Evolutionary conservation across 768 basidiomycete species (phyloP), one percentile per base, ranked within the genome.

Genomic region (Lactarius psammicola): DNA sequence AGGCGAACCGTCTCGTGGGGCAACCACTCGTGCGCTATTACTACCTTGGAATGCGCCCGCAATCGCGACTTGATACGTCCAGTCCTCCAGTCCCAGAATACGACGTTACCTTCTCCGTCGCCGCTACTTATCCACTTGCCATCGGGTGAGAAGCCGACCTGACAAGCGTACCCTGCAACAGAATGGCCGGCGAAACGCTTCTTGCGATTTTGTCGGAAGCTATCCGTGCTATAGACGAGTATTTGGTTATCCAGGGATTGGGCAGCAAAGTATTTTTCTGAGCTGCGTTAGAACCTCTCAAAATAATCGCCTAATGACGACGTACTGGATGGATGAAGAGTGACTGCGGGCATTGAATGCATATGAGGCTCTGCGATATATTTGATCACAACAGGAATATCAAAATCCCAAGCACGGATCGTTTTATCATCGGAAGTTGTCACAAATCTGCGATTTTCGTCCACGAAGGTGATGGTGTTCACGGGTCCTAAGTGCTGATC

Each of bases 11-110:
- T 87, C 75, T 99, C 97, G 75, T 99, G 95, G 59, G 96, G 97
- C 65, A 99, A 78, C 97, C 97, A 99, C 74, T 93, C 93, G 73
- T 99, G 97, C 26, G 94, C 86, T 71, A 99, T 98, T 59, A 98
- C 92, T n/a, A 97, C 96, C 78, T 98, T 94, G 15, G 84, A 87
- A 76, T 98, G 97, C 3, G 93, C 94, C 69, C 87, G 86, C 62
- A 98, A 77, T 44, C 93, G 82, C 62, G 90, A 94, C 79, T 95
- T 93, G 76, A 98, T 95, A 68, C 93, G 87, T 1, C 95, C 92
- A n/a, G 89, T 95, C 79, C 97, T 98, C 92, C 94, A 99, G 76
- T 98, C 97, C 97, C 97, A 99, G 77, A 98, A 96, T 3, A 98
- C 91, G 51, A 99, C 83, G 75, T 97, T 95, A 10, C 97, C 97